Evolutionary conservation across 108 stramenopile species (phyloP).

Genomic region (Parietichytrium sp.): DNA sequence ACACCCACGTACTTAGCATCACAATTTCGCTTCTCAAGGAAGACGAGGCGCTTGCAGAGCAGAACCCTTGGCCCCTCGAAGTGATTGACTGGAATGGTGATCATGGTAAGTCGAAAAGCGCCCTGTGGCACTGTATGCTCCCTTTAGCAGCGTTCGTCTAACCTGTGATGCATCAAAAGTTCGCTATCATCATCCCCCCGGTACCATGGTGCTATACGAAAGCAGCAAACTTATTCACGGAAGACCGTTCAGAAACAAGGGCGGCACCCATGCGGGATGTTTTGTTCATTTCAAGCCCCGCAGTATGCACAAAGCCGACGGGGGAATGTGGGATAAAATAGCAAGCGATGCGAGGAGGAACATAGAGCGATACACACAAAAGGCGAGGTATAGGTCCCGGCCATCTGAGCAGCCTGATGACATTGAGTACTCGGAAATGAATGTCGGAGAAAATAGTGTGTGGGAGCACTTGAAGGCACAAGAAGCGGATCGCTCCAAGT

Average conservation of each 20-base stretch:
- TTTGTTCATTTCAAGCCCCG: slow-evolving; percentile 30
- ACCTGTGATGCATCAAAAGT: too few relatives aligned
- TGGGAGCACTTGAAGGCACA: not conserved
- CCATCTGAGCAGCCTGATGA: not conserved
- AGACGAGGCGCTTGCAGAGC: not conserved
- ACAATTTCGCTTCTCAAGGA: not conserved
- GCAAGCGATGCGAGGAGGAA: not conserved
- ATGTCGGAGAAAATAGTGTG: not conserved
- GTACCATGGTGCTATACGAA: slow-evolving; percentile 37
- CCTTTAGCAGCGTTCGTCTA: too few relatives aligned
- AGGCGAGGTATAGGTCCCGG: not conserved
- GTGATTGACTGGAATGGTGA: slow-evolving; percentile 31
- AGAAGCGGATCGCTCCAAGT: not conserved
- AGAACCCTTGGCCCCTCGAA: not conserved
- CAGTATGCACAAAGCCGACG: not conserved
- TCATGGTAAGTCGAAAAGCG: too few relatives aligned
- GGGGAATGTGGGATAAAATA: not conserved
- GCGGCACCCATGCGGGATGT: not conserved
- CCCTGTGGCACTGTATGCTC: too few relatives aligned
- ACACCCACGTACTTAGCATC: slow-evolving; percentile 15
- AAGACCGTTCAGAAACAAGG: not conserved
- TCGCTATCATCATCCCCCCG: slow-evolving; percentile 18
- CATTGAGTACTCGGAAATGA: not conserved
- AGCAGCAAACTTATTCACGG: not conserved
- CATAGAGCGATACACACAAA: not conserved